Base-by-base conservation (phyloP, 192 early-diverging fungal species). In the Coemansia sp. region DNA sequence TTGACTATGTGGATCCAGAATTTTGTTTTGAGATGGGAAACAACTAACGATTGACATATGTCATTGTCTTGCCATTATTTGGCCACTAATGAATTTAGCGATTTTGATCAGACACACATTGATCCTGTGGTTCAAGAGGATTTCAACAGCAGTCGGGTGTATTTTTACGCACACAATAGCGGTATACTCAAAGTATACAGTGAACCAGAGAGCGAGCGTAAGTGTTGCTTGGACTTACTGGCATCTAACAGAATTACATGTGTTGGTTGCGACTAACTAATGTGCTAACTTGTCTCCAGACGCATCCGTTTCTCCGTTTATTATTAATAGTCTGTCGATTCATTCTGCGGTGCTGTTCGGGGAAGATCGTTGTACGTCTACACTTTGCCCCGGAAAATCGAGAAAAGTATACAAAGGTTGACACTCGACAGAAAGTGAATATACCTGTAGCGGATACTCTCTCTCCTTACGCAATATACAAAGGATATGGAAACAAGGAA, bases 81-180 rank as follows among this genome's bases (percentile, higher is more conserved):
- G 4, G 4, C 4, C 38, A 13, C n/a, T n/a, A n/a, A n/a, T n/a
- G n/a, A 41, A 1, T 55, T 19, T 62, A 62, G 65, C 25, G 50
- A 42, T 23, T 61, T 47, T 13, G 53, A 67, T 8, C 23, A 61
- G 9, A 53, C 60, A 15, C 50, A 60, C 48, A 65, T 70, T 19
- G 57, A 67, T 29, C 50, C 57, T 15, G 41, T 31, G 28, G 53
- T 50, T 22, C 37, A 50, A 13, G 61, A 66, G 0, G 65, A 67
- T 40, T 67, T 67, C 41, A 41, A 36, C 27, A 71, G 52, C 44
- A 44, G 56, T 7, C 55, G 59, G 2, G 52, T 61, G 14, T 71
- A 67, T 45, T 77, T 64, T 33, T 77, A 70, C 25, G 62, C 65
- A 2, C 74, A 77, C 23, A 68, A 68, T 28, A 77, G 70, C 33